phyloP scores from a whole-genome alignment of 2,329 filamentous ascomycete species.

The Coccinonectria pachysandricola region DNA sequence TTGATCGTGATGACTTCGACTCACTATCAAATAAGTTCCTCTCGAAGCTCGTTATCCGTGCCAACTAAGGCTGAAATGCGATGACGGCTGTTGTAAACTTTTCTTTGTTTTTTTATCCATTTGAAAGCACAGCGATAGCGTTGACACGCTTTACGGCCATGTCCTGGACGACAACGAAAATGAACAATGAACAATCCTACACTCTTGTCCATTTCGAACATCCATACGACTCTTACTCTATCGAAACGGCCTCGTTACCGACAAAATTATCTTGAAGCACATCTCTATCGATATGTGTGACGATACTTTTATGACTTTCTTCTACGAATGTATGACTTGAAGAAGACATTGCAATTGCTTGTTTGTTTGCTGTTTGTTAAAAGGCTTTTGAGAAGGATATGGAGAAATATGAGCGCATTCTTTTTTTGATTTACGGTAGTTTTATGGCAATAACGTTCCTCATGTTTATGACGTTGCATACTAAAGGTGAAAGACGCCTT shows the following conservation, averaged over 20 bases:
- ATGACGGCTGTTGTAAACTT: too few species aligned
- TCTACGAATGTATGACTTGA: constrained; percentile 33
- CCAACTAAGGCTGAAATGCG: constrained; percentile 57
- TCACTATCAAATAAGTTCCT: constrained; percentile 95
- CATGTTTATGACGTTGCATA: neutral
- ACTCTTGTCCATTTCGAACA: constrained; percentile 17
- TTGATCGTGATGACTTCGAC: constrained; percentile 88
- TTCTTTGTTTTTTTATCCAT: constrained; percentile 22
- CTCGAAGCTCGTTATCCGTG: constrained; percentile 89
- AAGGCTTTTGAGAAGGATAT: constrained; percentile 12
- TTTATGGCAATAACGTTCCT: constrained; percentile 15
- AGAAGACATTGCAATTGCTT: constrained; percentile 24
- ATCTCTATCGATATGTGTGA: constrained; percentile 25
- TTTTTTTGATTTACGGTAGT: too few species aligned
- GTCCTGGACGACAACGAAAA: constrained; percentile 22
- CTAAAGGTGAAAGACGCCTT: neutral
- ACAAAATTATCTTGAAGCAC: constrained; percentile 22
- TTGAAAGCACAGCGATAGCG: constrained; percentile 34
- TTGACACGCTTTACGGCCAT: constrained; percentile 28
- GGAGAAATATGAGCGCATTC: constrained; percentile 16
- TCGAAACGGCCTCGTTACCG: constrained; percentile 25
- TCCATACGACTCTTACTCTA: constrained; percentile 18
- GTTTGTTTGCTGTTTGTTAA: constrained; percentile 18
- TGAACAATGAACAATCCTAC: constrained; percentile 8
- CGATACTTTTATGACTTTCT: constrained; percentile 28